Evolutionary conservation across 257 asterid species (phyloP), one percentile per base, ranked within the genome.

Genomic region (Rhazya stricta): DNA sequence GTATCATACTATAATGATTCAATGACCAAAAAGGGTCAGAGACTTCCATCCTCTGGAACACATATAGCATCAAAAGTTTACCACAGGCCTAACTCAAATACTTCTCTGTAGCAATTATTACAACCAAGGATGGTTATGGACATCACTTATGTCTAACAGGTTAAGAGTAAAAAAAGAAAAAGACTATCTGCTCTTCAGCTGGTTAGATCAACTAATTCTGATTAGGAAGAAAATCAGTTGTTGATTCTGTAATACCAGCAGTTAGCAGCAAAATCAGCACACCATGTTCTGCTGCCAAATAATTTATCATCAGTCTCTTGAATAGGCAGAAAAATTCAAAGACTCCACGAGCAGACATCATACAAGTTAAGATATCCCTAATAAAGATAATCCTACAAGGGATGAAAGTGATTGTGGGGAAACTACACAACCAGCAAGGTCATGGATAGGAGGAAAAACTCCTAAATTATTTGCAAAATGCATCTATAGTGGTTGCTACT

Each of bases 271-370:
- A 48, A 1, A 30, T n/a, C n/a, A 91, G 94, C 75, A 93, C 97
- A 18, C 94, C 96, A 6, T 90, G 89, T 86, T 83, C 91, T 75
- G 86, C 98, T 93, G 94, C 83, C 76, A 77, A 81, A 84, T 72
- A 7, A 23, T 78, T 6, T 15, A 8, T 67, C n/a, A 41, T 71
- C 29, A 71, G 83, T 41, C 71, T 78, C 70, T 32, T 32, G 36
- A 45, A 11, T 15, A 29, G 34, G n/a, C n/a, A n/a, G n/a, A n/a
- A n/a, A n/a, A n/a, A n/a, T n/a, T n/a, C n/a, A n/a, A n/a, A n/a
- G n/a, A n/a, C n/a, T n/a, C n/a, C n/a, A n/a, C n/a, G n/a, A n/a
- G n/a, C n/a, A n/a, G n/a, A n/a, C n/a, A n/a, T n/a, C n/a, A n/a
- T n/a, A n/a, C n/a, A n/a, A n/a, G n/a, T n/a, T n/a, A n/a, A n/a